Conservation (phyloP, 108 stramenopile species). For the Ochromonas danica region DNA sequence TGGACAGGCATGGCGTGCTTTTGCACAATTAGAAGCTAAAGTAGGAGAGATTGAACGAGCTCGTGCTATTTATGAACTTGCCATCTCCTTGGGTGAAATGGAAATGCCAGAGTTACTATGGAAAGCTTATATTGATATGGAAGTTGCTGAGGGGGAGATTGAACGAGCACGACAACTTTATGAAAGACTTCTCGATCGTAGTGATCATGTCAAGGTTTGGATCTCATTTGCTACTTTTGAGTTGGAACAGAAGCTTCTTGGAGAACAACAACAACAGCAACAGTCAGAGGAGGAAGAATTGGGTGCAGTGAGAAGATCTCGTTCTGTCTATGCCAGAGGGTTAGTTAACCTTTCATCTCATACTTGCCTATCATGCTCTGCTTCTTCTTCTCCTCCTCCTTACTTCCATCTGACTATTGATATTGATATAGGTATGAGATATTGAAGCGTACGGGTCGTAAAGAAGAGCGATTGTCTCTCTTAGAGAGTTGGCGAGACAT, state of each 20-base stretch:
- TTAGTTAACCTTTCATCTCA: constrained; percentile 51
- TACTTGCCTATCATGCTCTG: not conserved
- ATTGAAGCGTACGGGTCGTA: constrained; percentile 43
- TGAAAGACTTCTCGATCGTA: constrained; percentile 84
- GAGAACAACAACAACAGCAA: too few relatives aligned
- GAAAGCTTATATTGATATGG: constrained; percentile 97
- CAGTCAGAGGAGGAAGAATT: too few relatives aligned
- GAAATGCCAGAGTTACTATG: constrained; percentile 97
- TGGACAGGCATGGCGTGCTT: constrained; percentile 82
- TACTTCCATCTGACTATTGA: not conserved
- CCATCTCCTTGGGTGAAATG: constrained; percentile 77
- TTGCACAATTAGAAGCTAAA: constrained; percentile 83
- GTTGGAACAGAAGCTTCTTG: not conserved
- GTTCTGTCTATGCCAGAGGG: constrained; percentile 77
- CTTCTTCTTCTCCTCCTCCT: not conserved
- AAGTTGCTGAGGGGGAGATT: constrained; percentile 64
- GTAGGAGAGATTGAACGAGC: constrained; percentile 70
- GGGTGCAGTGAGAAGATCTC: constrained; percentile 65
- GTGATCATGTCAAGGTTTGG: constrained; percentile 89
- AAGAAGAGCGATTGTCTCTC: constrained; percentile 72
- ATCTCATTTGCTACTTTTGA: constrained; percentile 55
- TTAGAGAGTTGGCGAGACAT: constrained; percentile 90
- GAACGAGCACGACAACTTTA: constrained; percentile 65
- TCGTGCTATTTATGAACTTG: constrained; percentile 90
- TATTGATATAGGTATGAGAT: constrained; percentile 56